phyloP scores from a whole-genome alignment of 2,329 filamentous ascomycete species.

The Hypoxylon sp. region DNA sequence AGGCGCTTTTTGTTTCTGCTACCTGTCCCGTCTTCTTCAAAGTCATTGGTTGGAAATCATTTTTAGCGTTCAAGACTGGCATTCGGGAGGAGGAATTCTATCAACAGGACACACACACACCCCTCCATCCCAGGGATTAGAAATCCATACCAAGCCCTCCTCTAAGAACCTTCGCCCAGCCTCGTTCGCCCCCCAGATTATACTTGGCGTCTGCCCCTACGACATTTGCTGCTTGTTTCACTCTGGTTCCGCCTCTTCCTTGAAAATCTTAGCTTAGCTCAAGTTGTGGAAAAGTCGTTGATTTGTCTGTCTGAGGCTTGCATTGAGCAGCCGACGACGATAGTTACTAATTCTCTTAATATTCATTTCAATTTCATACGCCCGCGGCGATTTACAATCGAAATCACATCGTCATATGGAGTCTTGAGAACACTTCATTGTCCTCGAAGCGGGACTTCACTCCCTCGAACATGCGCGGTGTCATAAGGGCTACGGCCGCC shows the following conservation, averaged over 20 bases:
- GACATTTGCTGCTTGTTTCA: constrained; percentile 20
- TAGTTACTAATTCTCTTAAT: constrained; percentile 2
- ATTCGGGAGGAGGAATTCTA: constrained; percentile 1
- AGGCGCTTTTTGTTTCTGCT: constrained; percentile 12
- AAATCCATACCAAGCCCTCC: constrained; percentile 25
- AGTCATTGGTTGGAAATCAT: constrained; percentile 18
- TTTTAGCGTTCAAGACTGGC: constrained; percentile 4
- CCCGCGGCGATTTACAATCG: constrained; percentile 11
- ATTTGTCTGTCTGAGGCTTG: neutral
- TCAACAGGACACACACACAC: constrained; percentile 6
- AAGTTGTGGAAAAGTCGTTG: constrained; percentile 9
- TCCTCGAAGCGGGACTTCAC: constrained; percentile 39
- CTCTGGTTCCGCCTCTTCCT: constrained; percentile 20
- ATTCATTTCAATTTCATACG: constrained; percentile 17
- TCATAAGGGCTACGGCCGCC: constrained; percentile 42
- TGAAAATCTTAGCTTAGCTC: constrained; percentile 15
- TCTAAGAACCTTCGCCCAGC: constrained; percentile 21
- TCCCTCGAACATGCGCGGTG: constrained; percentile 43
- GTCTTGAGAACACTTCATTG: constrained; percentile 35
- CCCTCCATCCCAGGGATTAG: constrained; percentile 21
- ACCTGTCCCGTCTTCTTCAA: no score
- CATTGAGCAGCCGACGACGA: neutral
- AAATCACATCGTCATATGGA: constrained; percentile 39
- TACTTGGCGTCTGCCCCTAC: constrained; percentile 12
- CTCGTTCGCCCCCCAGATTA: constrained; percentile 9